These are phyloP conservation scores for Clitoria ternatea DNA, from an alignment of 306 rosid genomes.

Conservation along the genomic window DNA sequence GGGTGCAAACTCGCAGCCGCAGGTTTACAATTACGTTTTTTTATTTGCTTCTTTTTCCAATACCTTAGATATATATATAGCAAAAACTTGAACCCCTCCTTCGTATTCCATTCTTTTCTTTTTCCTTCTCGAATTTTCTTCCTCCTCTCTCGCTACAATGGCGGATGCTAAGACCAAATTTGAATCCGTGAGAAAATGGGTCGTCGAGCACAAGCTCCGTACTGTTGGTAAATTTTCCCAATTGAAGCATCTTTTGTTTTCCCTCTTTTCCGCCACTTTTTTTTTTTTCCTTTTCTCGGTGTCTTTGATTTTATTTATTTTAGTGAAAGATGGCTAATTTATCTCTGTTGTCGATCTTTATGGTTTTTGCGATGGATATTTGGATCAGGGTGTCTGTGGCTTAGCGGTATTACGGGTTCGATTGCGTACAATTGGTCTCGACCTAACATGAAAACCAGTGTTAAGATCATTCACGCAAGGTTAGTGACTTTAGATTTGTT, in stretches of 20 bases:
- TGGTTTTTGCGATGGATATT: not conserved
- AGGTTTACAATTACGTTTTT: conserved; percentile 35
- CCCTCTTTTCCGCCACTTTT: not conserved
- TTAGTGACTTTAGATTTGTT: too few relatives aligned
- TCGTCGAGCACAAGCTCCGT: conserved; percentile 86
- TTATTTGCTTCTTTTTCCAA: conserved; percentile 26
- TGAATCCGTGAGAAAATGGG: conserved; percentile 71
- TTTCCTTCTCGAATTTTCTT: not conserved
- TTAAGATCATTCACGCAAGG: conserved; percentile 95
- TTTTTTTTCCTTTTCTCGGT: not conserved
- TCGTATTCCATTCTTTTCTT: not conserved
- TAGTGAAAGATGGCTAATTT: not conserved
- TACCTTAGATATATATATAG: not conserved
- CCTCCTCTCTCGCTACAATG: conserved; percentile 32
- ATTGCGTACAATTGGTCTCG: conserved; percentile 96
- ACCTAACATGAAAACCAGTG: conserved; percentile 90
- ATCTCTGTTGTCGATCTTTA: not conserved
- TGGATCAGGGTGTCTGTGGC: conserved; percentile 74
- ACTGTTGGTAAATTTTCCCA: conserved; percentile 61
- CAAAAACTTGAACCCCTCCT: not conserved
- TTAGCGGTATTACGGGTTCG: conserved; percentile 80
- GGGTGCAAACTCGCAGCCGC: too few relatives aligned
- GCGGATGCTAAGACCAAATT: conserved; percentile 62
- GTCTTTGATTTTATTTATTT: not conserved
- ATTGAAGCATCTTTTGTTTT: not conserved